phyloP scores from a whole-genome alignment of 306 rosid genomes.

The Elaeagnus macrophylla region DNA sequence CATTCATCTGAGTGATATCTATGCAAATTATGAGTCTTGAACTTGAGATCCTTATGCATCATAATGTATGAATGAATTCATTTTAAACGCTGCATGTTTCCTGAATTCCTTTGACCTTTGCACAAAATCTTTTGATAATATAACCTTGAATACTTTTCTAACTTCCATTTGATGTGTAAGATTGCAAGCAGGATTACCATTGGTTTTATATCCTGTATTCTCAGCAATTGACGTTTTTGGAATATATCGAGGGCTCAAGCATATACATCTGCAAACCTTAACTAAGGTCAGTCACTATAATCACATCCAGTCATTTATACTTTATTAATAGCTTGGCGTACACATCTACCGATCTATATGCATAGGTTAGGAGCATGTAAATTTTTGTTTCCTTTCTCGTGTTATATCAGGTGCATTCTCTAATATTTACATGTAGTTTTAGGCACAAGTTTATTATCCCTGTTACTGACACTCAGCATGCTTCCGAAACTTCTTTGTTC shows the following conservation, averaged over 20 bases:
- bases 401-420: neutral
- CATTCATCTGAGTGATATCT: neutral
- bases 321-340: slow-evolving; percentile 18
- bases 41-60: too few species aligned
- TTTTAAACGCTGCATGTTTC: neutral
- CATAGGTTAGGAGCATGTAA: neutral
- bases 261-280: slow-evolving; percentile 77
- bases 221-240: slow-evolving; percentile 75
- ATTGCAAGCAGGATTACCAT: slow-evolving; percentile 49
- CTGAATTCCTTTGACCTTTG: neutral
- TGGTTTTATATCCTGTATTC: slow-evolving; percentile 66
- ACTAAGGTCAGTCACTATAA: slow-evolving; percentile 48
- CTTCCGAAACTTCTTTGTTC: neutral
- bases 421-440: neutral
- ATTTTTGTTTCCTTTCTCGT: neutral
- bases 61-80: too few species aligned
- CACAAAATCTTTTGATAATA: neutral
- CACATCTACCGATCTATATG: neutral
- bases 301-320: neutral
- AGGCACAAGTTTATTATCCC: neutral
- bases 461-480: neutral
- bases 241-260: slow-evolving; percentile 76
- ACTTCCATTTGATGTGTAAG: slow-evolving; percentile 36
- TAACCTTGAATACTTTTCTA: slow-evolving; percentile 14
- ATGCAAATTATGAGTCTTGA: too few species aligned